Evolutionary conservation across 2,329 filamentous ascomycete genomes (phyloP), one percentile per base, ranked within the genome.

Genomic region (Pseudogymnoascus pannorum): DNA sequence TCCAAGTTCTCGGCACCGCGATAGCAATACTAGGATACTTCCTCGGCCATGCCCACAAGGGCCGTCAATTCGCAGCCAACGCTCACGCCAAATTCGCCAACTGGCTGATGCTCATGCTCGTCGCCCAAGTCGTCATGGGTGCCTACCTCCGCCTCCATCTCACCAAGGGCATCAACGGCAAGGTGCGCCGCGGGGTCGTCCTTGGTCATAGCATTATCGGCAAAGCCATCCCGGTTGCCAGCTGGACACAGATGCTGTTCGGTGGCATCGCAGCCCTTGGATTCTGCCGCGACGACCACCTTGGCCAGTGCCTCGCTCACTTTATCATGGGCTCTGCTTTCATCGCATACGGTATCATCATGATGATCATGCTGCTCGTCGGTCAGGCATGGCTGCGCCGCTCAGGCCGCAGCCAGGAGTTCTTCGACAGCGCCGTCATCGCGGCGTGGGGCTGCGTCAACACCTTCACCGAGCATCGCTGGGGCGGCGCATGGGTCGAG

Each of bases 301-400:
- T 92, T 1, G 93, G 92, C 31, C 94, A 99, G 75, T 99, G 94
- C 75, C 77, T 90, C 42, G 94, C 94, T 1, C 94, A 99, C 75
- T 99, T 97, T 75, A 99, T 97, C 74, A 99, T 99, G 94, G 94
- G 94, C 48, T 88, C 89, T 67, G 92, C 93, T 1, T 99, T 99
- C 72, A 93, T 99, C 68, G 94, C 83, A 29, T 99, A 99, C 70
- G 94, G 91, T 26, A 88, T 97, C 60, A 73, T 96, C 36, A 81
- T 99, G 66, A 92, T 90, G 2, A 87, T 97, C 18, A 77, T 97
- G 18, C 82, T 97, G 33, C 78, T 97, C 6, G 91, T 94, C 40
- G 94, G 94, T 12, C 94, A 97, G 75, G 76, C 85, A 31, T 97
- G 92, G 91, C 77, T 99, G 62, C 86, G 85, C 66, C 84, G 87